Base-by-base conservation (phyloP, 1,284 basidiomycete species). In the Cryptococcus sp. region DNA sequence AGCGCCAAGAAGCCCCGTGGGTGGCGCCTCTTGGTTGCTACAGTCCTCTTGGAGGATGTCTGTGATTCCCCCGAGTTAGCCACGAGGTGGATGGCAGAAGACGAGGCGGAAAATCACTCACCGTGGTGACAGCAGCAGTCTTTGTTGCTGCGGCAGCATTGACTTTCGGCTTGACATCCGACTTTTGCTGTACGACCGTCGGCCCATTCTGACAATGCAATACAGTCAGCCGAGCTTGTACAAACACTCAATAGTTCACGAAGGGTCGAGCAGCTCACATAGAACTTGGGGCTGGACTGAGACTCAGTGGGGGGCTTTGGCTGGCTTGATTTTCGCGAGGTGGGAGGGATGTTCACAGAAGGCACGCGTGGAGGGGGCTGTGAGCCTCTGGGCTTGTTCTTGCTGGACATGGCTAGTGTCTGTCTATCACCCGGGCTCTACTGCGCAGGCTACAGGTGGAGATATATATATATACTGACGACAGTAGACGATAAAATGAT, bases 1-100 rank as follows among this genome's bases (percentile, higher is more conserved):
- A 76, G 51, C 18, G 68, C 68, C 33, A 65, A 46, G 45, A 75
- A 48, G 4, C 63, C 56, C 57, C 62, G 67, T 13, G 67, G 65
- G 46, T 70, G 68, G 35, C 69, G 56, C 43, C 51, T 59, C 13
- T 53, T 68, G 4, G 47, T 61, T 3, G 61, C 56, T 2, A 62
- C 59, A 16, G 63, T 64, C 47, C 53, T 65, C 13, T 56, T 63
- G 13, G 59, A 49, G 18, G 54, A 50, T 9, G 51, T 23, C 69
- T 71, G 28, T 24, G 13, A 5, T 8, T 52, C 16, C 11, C 12
- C 24, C 48, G 23, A 21, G 28, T 46, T 4, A 35, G 16, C 40
- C 21, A 38, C 13, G 37, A 21, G 20, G 13, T 36, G 43, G 9
- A 47, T 40, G 21, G 28, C 9, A 18, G 21, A 21, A 46, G 13